phyloP scores from a whole-genome alignment of 2,329 filamentous ascomycete genomes.

The Penicillium aurantiogriseum region DNA sequence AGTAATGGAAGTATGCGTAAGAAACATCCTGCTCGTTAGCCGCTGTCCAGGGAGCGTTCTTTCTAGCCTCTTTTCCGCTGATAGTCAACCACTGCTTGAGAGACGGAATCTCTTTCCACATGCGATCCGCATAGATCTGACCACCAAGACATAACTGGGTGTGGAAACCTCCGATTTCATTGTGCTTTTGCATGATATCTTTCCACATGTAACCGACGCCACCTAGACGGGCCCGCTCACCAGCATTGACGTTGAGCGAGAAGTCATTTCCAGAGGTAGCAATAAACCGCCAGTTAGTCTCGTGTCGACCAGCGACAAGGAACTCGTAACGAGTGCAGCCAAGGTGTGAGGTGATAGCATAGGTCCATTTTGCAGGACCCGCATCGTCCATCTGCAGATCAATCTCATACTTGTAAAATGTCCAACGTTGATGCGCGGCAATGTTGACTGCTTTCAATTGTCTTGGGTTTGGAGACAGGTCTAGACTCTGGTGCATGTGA shows the following conservation, averaged over 20 bases:
- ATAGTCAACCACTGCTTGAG: constrained; percentile 94
- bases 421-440: constrained; percentile 87
- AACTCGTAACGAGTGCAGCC: constrained; percentile 99
- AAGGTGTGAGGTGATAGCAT: constrained; percentile 93
- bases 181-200: constrained; percentile 94
- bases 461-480: constrained; percentile 87
- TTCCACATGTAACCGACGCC: constrained; percentile 98
- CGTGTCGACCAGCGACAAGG: constrained; percentile 82
- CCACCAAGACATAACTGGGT: constrained; percentile 88
- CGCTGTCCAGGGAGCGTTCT: constrained; percentile 87
- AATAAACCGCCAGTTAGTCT: constrained; percentile 93
- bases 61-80: constrained; percentile 88
- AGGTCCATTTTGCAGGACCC: constrained; percentile 84
- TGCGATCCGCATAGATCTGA: constrained; percentile 89
- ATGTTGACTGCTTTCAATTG: constrained; percentile 82
- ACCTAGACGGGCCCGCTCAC: constrained; percentile 79
- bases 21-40: constrained; percentile 92
- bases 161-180: constrained; percentile 94
- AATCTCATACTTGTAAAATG: constrained; percentile 92
- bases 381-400: constrained; percentile 84
- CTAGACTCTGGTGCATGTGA: constrained; percentile 84
- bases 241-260: constrained; percentile 78
- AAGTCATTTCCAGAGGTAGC: constrained; percentile 97
- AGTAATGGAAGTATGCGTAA: constrained; percentile 98
- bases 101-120: constrained; percentile 94